Evolutionary conservation across 176 grass and related monocot species (phyloP).

Genomic region (Ampelocalamus luodianensis): DNA sequence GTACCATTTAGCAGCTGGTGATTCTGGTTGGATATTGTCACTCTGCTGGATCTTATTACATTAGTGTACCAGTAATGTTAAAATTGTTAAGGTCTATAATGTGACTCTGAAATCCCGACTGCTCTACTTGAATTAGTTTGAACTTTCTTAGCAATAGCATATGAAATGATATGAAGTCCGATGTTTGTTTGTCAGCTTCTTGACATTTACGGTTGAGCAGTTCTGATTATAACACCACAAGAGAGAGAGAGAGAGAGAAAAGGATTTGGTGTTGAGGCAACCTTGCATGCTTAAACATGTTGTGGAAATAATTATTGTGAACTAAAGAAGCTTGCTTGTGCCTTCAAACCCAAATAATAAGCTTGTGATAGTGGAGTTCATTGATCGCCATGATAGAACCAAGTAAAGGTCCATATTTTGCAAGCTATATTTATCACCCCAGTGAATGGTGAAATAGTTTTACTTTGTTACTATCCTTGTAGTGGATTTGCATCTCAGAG

Average conservation of each 20-base stretch:
- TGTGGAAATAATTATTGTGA: neutral
- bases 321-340: neutral
- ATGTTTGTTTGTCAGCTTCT: neutral
- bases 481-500: slow-evolving; percentile 85
- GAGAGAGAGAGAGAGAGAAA: neutral
- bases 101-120: neutral
- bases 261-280: neutral
- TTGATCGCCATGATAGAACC: neutral
- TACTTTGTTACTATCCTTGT: slow-evolving; percentile 40
- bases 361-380: neutral
- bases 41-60: slow-evolving; percentile 3
- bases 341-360: slow-evolving; percentile 10
- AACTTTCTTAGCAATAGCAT: neutral
- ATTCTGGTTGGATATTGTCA: slow-evolving; percentile 6
- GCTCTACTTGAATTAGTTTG: neutral
- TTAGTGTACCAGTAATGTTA: neutral
- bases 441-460: slow-evolving; percentile 12
- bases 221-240: slow-evolving; percentile 8
- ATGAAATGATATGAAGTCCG: slow-evolving; percentile 2
- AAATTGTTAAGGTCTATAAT: slow-evolving; percentile 8
- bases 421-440: neutral
- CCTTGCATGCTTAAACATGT: neutral
- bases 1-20: neutral
- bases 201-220: neutral
- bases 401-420: slow-evolving; percentile 8